phyloP scores from a whole-genome alignment of 2,329 filamentous ascomycete species.

The Aspergillus glaucus region DNA sequence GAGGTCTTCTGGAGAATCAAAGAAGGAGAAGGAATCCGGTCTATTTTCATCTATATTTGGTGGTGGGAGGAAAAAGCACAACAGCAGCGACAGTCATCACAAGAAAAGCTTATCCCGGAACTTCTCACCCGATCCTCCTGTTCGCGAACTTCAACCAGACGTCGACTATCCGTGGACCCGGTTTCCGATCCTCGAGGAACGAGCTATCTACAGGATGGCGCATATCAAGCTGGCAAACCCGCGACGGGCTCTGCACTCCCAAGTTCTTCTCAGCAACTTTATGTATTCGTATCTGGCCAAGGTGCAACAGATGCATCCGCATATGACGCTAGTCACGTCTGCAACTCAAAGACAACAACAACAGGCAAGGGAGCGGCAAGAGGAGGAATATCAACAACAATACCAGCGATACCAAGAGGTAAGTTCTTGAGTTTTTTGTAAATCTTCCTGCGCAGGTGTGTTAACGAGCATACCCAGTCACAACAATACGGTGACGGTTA shows the following conservation, averaged over 20 bases:
- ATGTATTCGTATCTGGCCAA: constrained; percentile 99
- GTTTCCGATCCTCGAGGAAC: constrained; percentile 90
- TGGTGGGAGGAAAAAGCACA: constrained; percentile 77
- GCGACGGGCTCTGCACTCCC: constrained; percentile 80
- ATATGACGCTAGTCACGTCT: constrained; percentile 82
- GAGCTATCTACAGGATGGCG: constrained; percentile 96
- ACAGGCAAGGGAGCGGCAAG: constrained; percentile 24
- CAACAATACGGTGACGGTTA: constrained; percentile 37
- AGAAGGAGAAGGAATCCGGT: constrained; percentile 81
- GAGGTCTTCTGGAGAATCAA: constrained; percentile 60
- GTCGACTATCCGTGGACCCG: constrained; percentile 94
- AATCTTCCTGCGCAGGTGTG: background rate
- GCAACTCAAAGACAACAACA: constrained; percentile 57
- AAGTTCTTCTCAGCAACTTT: constrained; percentile 95
- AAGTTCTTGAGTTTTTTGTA: constrained; percentile 10
- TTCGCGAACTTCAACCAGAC: constrained; percentile 70
- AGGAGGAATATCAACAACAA: constrained; percentile 39
- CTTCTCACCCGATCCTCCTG: constrained; percentile 73
- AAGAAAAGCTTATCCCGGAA: constrained; percentile 70
- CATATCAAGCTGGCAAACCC: constrained; percentile 99
- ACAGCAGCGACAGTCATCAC: constrained; percentile 64
- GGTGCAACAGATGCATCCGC: constrained; percentile 97
- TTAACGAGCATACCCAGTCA: constrained; percentile 10
- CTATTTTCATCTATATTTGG: constrained; percentile 94
- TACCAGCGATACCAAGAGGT: constrained; percentile 45